phyloP scores from a whole-genome alignment of 2,329 filamentous ascomycete species.

The Monilinia polystroma region DNA sequence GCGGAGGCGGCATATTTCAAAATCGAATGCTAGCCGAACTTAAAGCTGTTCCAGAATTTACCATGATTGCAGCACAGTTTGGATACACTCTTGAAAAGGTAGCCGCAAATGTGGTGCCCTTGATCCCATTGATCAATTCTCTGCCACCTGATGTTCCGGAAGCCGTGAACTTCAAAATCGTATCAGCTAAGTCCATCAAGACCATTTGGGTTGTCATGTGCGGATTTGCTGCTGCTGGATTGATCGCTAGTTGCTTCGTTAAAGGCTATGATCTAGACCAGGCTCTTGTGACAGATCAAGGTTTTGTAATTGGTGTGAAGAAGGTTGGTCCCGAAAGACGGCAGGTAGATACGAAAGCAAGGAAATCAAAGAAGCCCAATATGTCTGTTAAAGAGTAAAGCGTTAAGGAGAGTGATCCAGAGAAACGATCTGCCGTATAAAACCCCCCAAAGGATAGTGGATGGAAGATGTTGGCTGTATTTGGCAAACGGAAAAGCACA shows the following conservation, averaged over 20 bases:
- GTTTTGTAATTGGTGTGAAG: neutral
- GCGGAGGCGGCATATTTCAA: neutral
- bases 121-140: neutral
- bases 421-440: neutral
- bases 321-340: neutral
- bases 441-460: neutral
- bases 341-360: neutral
- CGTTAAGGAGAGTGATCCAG: neutral
- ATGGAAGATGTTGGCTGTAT: neutral
- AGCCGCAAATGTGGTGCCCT: neutral
- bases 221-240: constrained; percentile 48
- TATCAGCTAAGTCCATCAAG: constrained; percentile 53
- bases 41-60: neutral
- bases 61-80: neutral
- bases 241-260: constrained; percentile 49
- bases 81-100: neutral
- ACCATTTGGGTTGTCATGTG: constrained; percentile 55
- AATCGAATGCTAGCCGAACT: neutral
- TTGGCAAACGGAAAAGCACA: neutral
- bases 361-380: neutral
- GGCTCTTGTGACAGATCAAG: constrained; percentile 48
- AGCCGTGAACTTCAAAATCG: constrained; percentile 26
- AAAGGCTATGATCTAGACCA: constrained; percentile 49
- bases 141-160: neutral
- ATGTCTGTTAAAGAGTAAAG: neutral